Conservation (phyloP, 129 eudicot species). For the Artemisia annua region DNA sequence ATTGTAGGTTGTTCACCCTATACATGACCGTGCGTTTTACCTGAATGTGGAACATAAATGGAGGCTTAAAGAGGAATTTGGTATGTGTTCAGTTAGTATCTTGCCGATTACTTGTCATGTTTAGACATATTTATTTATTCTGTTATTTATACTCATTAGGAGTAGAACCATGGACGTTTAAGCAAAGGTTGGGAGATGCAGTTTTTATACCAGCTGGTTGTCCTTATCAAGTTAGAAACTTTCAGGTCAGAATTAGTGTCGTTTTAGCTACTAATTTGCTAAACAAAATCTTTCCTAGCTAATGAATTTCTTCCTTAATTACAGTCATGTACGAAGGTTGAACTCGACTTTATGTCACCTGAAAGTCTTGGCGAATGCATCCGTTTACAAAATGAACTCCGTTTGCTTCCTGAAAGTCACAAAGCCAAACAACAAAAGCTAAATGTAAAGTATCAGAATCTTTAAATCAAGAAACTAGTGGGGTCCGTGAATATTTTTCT, state of each 20-base stretch:
- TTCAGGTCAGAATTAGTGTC: conserved; percentile 23
- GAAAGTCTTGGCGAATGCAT: conserved; percentile 45
- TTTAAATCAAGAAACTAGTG: background rate
- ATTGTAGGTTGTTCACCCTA: conserved; percentile 52
- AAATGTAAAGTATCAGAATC: conserved; percentile 27
- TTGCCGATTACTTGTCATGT: conserved; percentile 11
- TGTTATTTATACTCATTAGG: conserved; percentile 22
- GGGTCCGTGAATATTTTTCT: background rate
- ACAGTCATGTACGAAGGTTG: conserved; percentile 49
- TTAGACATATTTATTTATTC: background rate
- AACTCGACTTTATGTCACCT: conserved; percentile 50
- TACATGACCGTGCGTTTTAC: conserved; percentile 55
- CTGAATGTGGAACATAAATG: conserved; percentile 45
- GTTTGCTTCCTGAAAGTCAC: conserved; percentile 47
- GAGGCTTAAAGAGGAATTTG: conserved; percentile 57
- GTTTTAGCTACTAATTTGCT: background rate
- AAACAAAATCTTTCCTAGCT: background rate
- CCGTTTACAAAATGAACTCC: conserved; percentile 41
- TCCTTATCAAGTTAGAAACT: conserved; percentile 42
- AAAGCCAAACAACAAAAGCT: conserved; percentile 47
- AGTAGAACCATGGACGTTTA: conserved; percentile 39
- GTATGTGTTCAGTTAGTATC: conserved; percentile 16
- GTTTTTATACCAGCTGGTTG: conserved; percentile 43
- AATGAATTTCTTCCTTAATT: background rate
- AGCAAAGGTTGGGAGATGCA: conserved; percentile 36